Percentiles rank a stretch among this genome's conserved stretches.
phyloP scores from a whole-genome alignment of 2,329 filamentous ascomycete species.

The Orbilia brochopaga region DNA sequence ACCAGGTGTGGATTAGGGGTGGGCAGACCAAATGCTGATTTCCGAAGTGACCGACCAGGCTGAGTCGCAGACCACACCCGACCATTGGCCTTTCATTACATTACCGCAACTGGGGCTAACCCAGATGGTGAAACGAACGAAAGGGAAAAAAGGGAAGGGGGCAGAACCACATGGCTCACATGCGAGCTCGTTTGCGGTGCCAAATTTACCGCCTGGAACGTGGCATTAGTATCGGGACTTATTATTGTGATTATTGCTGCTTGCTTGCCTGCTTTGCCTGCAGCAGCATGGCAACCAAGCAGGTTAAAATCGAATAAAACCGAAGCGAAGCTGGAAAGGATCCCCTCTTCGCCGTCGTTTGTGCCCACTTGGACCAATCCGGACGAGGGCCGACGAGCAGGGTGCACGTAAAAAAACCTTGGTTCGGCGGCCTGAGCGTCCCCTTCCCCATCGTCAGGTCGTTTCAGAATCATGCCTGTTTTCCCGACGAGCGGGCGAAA shows the following conservation, averaged over 20 bases:
- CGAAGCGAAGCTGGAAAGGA: conserved; percentile 16
- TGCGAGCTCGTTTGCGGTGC: conserved; percentile 48
- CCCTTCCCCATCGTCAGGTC: conserved; percentile 1
- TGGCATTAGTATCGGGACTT: conserved; percentile 27
- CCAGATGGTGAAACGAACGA: conserved; percentile 45
- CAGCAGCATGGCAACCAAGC: conserved; percentile 9
- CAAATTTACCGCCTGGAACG: conserved; percentile 50
- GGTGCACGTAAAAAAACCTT: conserved; percentile 32
- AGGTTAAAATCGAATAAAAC: conserved; percentile 44
- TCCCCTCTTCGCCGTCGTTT: conserved; percentile 18
- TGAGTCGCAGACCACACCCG: conserved; percentile 38
- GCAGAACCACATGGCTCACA: conserved; percentile 49
- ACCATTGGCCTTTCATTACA: conserved; percentile 10
- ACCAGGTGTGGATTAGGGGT: conserved; percentile 42
- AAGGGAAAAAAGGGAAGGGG: conserved; percentile 16
- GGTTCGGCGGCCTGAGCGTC: conserved; percentile 33
- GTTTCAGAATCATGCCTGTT: conserved; percentile 4
- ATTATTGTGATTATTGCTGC: neutral
- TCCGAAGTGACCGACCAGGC: conserved; percentile 30
- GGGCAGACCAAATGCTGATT: conserved; percentile 31
- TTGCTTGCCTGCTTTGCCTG: conserved; percentile 35
- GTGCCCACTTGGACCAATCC: neutral
- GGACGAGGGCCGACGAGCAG: no score
- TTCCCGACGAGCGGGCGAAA: neutral
- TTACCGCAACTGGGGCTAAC: conserved; percentile 44